Base-by-base conservation (phyloP, 345 rosid species). In the Bruguiera parviflora region DNA sequence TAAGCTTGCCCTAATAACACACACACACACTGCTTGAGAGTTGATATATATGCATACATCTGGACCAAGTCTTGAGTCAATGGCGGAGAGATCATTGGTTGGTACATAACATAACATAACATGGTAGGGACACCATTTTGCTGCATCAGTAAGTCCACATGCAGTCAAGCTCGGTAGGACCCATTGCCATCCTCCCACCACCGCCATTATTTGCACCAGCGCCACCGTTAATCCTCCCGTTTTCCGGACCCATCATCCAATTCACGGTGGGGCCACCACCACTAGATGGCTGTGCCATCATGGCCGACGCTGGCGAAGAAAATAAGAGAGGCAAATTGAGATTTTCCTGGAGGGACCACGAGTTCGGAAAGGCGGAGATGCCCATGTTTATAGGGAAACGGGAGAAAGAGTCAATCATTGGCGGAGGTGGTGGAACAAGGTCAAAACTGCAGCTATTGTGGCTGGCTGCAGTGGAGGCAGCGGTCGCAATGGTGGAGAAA, bases 401-500 rank as follows among this genome's bases (percentile, higher is more conserved):
- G 0, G 71, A 32, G 8, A 70, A 33, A 0, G 76, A 62, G 53
- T 76, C 75, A 0, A 59, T 3, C 9, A 75, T 51, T 1, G 66
- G 74, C 3, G 71, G 72, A 35, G 81, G 84, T 28, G 77, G 65
- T 21, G 39, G 58, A 22, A 77, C 70, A 18, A 78, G 73, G 52
- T 82, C 71, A 57, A 82, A 83, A 64, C 67, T 61, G 55, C 51
- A 63, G 65, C 16, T 72, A 72, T 49, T 68, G 60, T 52, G 68
- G 68, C 47, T 76, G 46, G 85, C 83, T 57, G 66, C 71, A 22
- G 63, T 67, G 0, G 85, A 72, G n/a, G 84, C 77, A 47, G 85
- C 75, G 9, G 88, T 84, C 3, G 88, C 80, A 66, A 81, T 82
- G 79, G 91, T 95, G 99, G 98, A 95, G 99, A 95, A 95, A 95